Evolutionary conservation across 352 stramenopile genomes (phyloP), one percentile per base, ranked within the genome.

Genomic region (Phytophthora capsici): DNA sequence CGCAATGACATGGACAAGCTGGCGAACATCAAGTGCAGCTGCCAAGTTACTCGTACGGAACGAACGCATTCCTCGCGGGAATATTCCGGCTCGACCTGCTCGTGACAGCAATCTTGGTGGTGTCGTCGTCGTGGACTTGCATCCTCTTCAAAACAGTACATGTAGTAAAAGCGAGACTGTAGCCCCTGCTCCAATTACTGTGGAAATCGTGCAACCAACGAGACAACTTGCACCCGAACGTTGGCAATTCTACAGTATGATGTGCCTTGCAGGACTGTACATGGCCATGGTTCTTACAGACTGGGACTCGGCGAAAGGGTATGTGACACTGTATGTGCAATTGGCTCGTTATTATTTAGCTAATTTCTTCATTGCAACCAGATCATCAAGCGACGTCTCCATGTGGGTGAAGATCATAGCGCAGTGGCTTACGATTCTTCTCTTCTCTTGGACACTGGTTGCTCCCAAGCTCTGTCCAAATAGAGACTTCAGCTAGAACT

Each of bases 341-440:
- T 28, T 28, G 25, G 25, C 25, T 28, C 25, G 25, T 8, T 17
- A 34, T 56, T 0, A 34, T 56, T 0, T 23, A 8, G 23, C 19
- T 37, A 30, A 43, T 38, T 19, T 25, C 30, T 34, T 45, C 3
- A 14, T 17, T 17, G 4, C 0, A 9, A 17, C 13, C 20, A 82
- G 66, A n/a, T 70, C 74, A 3, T 80, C 60, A 44, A 90, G 90
- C 30, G 81, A 86, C 13, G 77, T 96, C 1, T 96, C 86, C 16
- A 99, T 99, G 95, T 99, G 95, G 94, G 94, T 99, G 55, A 94
- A 98, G 38, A 97, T 98, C 71, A 73, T 83, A 10, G 87, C 91
- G 20, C 96, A 99, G 59, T 99, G 96, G 95, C 59, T 97, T 41
- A 93, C 88, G n/a, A 86, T 98, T 34, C 51, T 91, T 12, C 66